Conservation (phyloP, 352 stramenopile genomes). For the Phytophthora tentaculata region DNA sequence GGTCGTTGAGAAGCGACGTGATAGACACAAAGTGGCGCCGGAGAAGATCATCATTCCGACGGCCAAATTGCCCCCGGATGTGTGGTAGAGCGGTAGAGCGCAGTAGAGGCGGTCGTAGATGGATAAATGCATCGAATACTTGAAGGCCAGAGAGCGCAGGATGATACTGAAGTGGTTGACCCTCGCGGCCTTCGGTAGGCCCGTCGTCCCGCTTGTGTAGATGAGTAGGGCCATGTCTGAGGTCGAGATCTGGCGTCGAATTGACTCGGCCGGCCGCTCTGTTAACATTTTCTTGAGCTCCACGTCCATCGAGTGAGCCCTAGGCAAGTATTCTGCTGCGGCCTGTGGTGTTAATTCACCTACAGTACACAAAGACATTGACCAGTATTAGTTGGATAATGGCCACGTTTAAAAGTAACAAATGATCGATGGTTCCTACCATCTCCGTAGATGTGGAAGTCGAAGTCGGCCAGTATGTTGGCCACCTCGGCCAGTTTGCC, state of each 20-base stretch:
- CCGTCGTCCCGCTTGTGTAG: slow-evolving; percentile 88
- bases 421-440: slow-evolving; percentile 25
- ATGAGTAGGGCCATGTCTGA: slow-evolving; percentile 79
- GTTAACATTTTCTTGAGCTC: slow-evolving; percentile 38
- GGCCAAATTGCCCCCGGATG: slow-evolving; percentile 77
- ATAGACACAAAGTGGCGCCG: slow-evolving; percentile 79
- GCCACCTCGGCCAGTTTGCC: slow-evolving; percentile 46
- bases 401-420: background rate
- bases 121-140: slow-evolving; percentile 54
- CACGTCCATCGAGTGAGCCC: slow-evolving; percentile 54
- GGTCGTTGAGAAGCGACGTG: slow-evolving; percentile 72
- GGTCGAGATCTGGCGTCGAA: slow-evolving; percentile 49
- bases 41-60: slow-evolving; percentile 84
- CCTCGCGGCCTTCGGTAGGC: slow-evolving; percentile 76
- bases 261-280: slow-evolving; percentile 30
- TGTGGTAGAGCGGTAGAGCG: slow-evolving; percentile 86
- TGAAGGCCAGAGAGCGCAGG: slow-evolving; percentile 61
- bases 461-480: slow-evolving; percentile 42
- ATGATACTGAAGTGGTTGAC: slow-evolving; percentile 83
- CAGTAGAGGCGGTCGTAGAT: slow-evolving; percentile 80
- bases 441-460: slow-evolving; percentile 62
- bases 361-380: slow-evolving; percentile 17
- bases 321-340: slow-evolving; percentile 28
- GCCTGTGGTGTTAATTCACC: slow-evolving; percentile 19
- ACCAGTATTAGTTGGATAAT: slow-evolving; percentile 1